Base-by-base conservation (phyloP, 306 rosid species). In the Canavalia ensiformis region DNA sequence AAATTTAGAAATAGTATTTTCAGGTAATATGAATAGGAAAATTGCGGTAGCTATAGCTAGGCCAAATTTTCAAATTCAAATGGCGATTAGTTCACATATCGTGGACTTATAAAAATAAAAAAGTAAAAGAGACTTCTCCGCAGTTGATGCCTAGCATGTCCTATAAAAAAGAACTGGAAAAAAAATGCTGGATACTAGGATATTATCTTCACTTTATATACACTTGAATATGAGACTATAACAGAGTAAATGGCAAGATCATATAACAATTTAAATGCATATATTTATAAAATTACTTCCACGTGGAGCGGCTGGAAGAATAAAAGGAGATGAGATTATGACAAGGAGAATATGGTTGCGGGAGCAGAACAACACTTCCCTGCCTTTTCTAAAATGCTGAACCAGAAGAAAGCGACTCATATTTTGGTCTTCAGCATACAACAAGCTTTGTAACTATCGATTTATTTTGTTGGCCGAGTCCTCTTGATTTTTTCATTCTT, bases 361-460 rank as follows among this genome's bases (percentile, higher is more conserved):
- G 52, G 75, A 70, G 37, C 59, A 70, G 51, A 69, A 84, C 83
- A 82, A 71, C 79, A 72, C 58, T 65, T 72, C 29, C 35, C 11
- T 80, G 7, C 49, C 60, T 6, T 5, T 55, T 62, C 55, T 60
- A 71, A 29, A 68, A 74, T 39, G 77, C 58, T 18, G 29, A 8
- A 47, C 37, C 9, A 9, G 49, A 68, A 69, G 86, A 59, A 77
- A 71, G 70, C 37, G 51, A 70, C 72, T 28, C 45, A 28, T 52
- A 57, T 56, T 62, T 82, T 69, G 25, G 78, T 39, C 8, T 37
- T 41, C 72, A 41, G 37, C 44, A 49, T 50, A 75, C 42, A 44
- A 42, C 49, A 78, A 68, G 58, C 86, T 82, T 82, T 59, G 86
- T 76, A 68, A 82, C 28, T 2, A 82, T 39, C 86, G 73, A 58